Percentiles rank a stretch among this genome's conserved stretches.
phyloP scores from a whole-genome alignment of 768 basidiomycete genomes.

The Peribolospora baueri region DNA sequence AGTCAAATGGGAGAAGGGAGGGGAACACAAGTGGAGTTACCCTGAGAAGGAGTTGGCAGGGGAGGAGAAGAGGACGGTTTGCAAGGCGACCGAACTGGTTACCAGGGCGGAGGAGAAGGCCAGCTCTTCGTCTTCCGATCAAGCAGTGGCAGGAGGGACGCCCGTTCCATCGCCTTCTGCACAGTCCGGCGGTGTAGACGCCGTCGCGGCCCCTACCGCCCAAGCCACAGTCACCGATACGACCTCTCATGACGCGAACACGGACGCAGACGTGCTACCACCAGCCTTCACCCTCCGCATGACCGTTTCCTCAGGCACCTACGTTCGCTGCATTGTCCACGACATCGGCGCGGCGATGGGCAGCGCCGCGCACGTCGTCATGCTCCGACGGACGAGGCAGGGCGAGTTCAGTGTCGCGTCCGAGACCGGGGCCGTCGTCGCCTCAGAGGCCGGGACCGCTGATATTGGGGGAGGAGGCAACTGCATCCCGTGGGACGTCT shows the following conservation, averaged over 20 bases:
- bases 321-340: constrained; percentile 84
- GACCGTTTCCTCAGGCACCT: constrained; percentile 89
- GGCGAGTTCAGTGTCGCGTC: constrained; percentile 33
- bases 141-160: no score
- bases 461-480: constrained; percentile 27
- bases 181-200: no score
- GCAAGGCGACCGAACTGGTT: constrained; percentile 31
- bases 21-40: constrained; percentile 48
- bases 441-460: neutral
- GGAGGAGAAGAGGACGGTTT: constrained; percentile 45
- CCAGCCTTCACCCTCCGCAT: constrained; percentile 67
- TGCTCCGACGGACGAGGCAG: constrained; percentile 67
- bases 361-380: constrained; percentile 81
- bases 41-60: constrained; percentile 44
- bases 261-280: constrained; percentile 19
- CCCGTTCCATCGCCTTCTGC: no score
- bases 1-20: constrained; percentile 40
- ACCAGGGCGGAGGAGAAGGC: no score
- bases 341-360: constrained; percentile 65
- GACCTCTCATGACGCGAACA: neutral
- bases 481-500: constrained; percentile 47
- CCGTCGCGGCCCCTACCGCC: no score
- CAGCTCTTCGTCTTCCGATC: no score
- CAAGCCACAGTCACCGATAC: neutral
- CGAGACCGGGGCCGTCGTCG: constrained; percentile 21